phyloP scores from a whole-genome alignment of 331 rosid species.

The Telfairia occidentalis region DNA sequence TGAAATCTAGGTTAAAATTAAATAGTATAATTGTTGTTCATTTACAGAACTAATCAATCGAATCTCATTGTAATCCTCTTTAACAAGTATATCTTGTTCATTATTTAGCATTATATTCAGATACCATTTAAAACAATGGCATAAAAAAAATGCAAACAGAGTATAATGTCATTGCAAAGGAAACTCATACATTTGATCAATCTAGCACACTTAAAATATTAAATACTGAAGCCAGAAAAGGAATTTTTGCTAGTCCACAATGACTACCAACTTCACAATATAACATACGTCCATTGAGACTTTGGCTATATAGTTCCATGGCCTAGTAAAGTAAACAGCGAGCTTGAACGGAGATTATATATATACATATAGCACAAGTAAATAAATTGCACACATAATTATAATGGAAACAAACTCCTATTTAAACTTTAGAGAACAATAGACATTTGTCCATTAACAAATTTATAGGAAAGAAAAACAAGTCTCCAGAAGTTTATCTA shows the following conservation, averaged over 20 bases:
- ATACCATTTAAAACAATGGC: not conserved
- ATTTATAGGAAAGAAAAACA: not conserved
- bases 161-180: constrained; percentile 23
- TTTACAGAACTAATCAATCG: too few relatives aligned
- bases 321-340: constrained; percentile 30
- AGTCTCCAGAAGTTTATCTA: not conserved
- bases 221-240: constrained; percentile 33
- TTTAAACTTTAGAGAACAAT: not conserved
- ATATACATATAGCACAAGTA: not conserved
- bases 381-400: not conserved
- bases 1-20: too few relatives aligned
- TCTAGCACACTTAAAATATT: constrained; percentile 38
- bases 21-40: too few relatives aligned
- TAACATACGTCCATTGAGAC: constrained; percentile 25
- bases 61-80: too few relatives aligned
- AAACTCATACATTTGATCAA: constrained; percentile 32
- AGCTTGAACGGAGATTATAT: constrained; percentile 13
- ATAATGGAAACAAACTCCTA: not conserved
- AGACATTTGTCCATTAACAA: not conserved
- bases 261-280: constrained; percentile 26
- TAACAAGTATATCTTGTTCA: too few relatives aligned
- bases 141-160: constrained; percentile 27
- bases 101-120: too few relatives aligned
- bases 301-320: constrained; percentile 20
- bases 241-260: constrained; percentile 30